Evolutionary conservation across 2,329 filamentous ascomycete species (phyloP), one percentile per base, ranked within the genome.

Genomic region (Apiospora koreana): DNA sequence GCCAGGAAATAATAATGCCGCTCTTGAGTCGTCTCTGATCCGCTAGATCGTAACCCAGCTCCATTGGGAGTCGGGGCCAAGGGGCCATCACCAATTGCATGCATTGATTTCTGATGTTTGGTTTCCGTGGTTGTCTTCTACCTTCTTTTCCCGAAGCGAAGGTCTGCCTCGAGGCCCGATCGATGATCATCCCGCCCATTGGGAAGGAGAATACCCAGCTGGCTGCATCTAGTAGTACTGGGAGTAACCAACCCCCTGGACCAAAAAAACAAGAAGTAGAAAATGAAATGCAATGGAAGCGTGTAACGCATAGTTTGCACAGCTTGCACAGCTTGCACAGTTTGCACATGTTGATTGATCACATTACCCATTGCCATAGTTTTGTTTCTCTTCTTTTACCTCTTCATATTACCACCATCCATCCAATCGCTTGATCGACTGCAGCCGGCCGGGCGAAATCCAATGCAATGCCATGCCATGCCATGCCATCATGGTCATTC

Each of bases 351-450:
- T 38, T 31, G 54, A 38, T 62, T 38, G 54, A 62, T 62, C 54
- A 62, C 54, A 38, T 38, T 62, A 14, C 50, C 28, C 31, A 3
- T 62, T 35, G 50, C 50, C 50, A n/a, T 62, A 16, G 18, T 23
- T 23, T 2, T 12, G 2, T 42, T 23, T 12, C 41, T 42, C 10
- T 42, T 2, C 41, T 12, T 2, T 31, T 31, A 18, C 8, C 21
- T 35, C 16, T 62, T 62, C 50, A 3, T 18, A 21, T 38, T 62
- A 8, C 35, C 28, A 21, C 35, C 54, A 12, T 5, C 54, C 21
- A 62, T 62, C 28, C 31, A 9, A 62, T 62, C 54, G 54, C 54
- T 62, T 62, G 54, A 62, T 62, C 54, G 54, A 35, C 54, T 62
- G 54, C 54, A 62, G 54, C 31, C 18, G 21, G 43, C 14, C 31